Conservation (phyloP, 208 protist genomes). For the Acanthamoeba royreba region DNA sequence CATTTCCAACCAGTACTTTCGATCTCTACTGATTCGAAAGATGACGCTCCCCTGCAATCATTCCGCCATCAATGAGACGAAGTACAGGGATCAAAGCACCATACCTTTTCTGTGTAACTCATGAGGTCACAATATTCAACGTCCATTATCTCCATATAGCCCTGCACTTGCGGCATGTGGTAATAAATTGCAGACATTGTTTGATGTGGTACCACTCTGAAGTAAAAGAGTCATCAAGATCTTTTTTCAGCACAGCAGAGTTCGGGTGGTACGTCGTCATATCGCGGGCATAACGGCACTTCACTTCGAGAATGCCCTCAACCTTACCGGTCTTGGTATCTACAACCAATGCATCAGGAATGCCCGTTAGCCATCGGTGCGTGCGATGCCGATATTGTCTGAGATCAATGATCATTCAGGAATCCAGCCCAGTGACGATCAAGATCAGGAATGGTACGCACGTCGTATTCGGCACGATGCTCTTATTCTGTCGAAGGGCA, state of each 20-base stretch:
- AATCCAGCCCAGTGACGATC: no score
- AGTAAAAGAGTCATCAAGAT: not conserved
- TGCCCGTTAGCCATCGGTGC: not conserved
- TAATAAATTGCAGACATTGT: not conserved
- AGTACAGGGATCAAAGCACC: not conserved
- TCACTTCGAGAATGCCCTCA: conserved; percentile 20
- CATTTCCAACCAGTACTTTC: not conserved
- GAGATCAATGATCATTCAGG: not conserved
- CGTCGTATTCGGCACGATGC: not conserved
- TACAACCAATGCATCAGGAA: not conserved
- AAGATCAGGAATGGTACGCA: not conserved
- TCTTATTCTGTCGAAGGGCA: not conserved
- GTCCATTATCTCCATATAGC: not conserved
- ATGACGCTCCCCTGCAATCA: not conserved
- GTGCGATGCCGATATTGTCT: not conserved
- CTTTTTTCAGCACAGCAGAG: not conserved
- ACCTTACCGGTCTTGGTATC: not conserved
- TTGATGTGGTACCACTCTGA: not conserved
- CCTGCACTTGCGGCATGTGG: not conserved
- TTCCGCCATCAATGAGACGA: not conserved
- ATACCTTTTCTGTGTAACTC: conserved; percentile 1
- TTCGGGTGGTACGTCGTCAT: no score
- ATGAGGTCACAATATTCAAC: conserved; percentile 26
- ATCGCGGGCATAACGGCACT: not conserved
- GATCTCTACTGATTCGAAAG: not conserved